Percentiles rank a stretch among this genome's conserved stretches.
Evolutionary conservation across 176 grass and related monocot species (phyloP).

Genomic region (Carex scoparia): DNA sequence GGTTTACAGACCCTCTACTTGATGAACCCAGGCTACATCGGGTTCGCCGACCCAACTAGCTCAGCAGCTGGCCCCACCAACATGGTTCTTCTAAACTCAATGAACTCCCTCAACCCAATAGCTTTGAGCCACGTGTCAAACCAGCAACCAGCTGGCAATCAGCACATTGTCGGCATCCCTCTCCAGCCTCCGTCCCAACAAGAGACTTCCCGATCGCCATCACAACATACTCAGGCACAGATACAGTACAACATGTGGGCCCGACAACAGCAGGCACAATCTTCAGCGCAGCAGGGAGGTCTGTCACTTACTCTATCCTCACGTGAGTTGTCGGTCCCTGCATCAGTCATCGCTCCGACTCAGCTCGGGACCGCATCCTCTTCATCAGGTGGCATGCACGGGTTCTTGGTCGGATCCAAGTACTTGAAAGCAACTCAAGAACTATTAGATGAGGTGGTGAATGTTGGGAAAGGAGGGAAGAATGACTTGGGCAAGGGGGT

Average conservation of each 20-base stretch:
- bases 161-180: constrained; percentile 83
- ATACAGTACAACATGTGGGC: constrained; percentile 61
- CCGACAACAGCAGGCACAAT: background rate
- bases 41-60: constrained; percentile 39
- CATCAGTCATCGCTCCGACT: constrained; percentile 34
- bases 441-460: constrained; percentile 88
- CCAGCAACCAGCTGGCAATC: constrained; percentile 31
- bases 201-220: constrained; percentile 19
- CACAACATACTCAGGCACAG: background rate
- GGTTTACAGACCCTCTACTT: constrained; percentile 91
- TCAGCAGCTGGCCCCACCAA: constrained; percentile 37
- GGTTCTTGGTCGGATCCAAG: constrained; percentile 83
- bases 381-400: constrained; percentile 29
- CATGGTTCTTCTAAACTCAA: constrained; percentile 90
- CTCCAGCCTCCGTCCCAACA: constrained; percentile 37
- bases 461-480: constrained; percentile 58
- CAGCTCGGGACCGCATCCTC: constrained; percentile 12
- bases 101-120: constrained; percentile 51
- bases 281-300: constrained; percentile 44
- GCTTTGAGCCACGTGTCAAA: constrained; percentile 37
- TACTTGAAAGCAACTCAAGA: constrained; percentile 86
- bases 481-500: constrained; percentile 10
- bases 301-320: constrained; percentile 86
- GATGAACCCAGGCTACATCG: constrained; percentile 80
- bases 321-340: constrained; percentile 52